Base-by-base conservation (phyloP, 495 filamentous ascomycete species). In the Filosporella fistucella region DNA sequence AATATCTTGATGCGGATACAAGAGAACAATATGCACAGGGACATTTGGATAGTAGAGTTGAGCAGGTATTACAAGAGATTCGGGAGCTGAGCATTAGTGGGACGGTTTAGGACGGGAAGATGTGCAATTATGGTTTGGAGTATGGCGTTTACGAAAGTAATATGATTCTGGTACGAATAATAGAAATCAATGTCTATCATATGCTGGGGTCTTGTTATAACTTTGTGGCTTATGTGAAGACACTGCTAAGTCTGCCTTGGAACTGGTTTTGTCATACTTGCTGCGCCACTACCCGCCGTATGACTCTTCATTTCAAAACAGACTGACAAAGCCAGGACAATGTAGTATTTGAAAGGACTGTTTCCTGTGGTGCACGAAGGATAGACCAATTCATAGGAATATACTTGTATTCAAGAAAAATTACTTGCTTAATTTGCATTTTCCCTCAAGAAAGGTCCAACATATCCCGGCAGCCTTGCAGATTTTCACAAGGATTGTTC, bases 61-160 rank as follows among this genome's bases (percentile, higher is more conserved):
- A 98, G 71, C 85, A 96, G 69, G 93, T 97, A 47, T 58, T 98
- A 66, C 90, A 96, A 63, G 89, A 97, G 73, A 97, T 98, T 67
- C 75, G 93, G 58, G 91, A 96, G 66, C 66, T 98, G 68, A 96
- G 90, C 68, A 97, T 98, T 76, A 78, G 75, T 51, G 76, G 76
- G 41, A 80, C 76, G 5, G 75, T 80, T 13, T 80, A 59, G 62
- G 37, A 14, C 16, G 30, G 8, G 8, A n/a, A 26, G 34, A 42
- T 23, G 23, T 14, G 17, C 28, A 18, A 38, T 25, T 42, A 17
- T 12, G n/a, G 22, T 36, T 13, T 20, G 53, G 49, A 45, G 49
- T 48, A 29, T 16, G 54, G 54, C 38, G 54, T 49, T 48, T 40
- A 39, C 49, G 39, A 36, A 29, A 36, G 16, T 51, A 20, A 38